Evolutionary conservation across 2,329 filamentous ascomycete genomes (phyloP).

Genomic region (Cordyceps farinosa): DNA sequence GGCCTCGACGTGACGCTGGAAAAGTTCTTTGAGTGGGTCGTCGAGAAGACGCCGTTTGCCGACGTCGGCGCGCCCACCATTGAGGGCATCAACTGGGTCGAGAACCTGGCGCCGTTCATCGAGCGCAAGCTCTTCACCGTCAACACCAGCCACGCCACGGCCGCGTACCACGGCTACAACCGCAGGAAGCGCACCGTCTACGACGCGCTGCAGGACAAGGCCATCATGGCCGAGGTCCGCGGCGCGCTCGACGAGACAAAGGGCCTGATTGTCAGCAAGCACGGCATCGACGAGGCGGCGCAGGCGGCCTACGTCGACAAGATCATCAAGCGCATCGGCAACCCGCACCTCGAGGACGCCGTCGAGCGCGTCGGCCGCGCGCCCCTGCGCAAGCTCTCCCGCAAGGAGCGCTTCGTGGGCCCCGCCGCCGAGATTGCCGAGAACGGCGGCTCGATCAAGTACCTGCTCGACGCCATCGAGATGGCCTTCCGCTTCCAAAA

Average conservation of each 20-base stretch:
- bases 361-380: conserved; percentile 95
- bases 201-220: conserved; percentile 77
- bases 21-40: conserved; percentile 99
- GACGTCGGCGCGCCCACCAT: conserved; percentile 65
- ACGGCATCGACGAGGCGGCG: conserved; percentile 69
- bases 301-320: conserved; percentile 86
- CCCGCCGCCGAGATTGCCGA: conserved; percentile 88
- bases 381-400: conserved; percentile 86
- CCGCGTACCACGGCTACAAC: conserved; percentile 91
- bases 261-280: conserved; percentile 79
- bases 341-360: conserved; percentile 86
- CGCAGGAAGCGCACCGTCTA: conserved; percentile 83
- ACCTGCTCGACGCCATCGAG: conserved; percentile 78
- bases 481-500: conserved; percentile 95
- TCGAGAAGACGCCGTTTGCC: conserved; percentile 82
- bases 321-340: conserved; percentile 90
- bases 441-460: conserved; percentile 66
- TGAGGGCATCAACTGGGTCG: conserved; percentile 88
- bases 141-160: conserved; percentile 96
- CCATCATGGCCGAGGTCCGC: conserved; percentile 76
- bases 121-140: conserved; percentile 99
- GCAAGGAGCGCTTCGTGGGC: conserved; percentile 93
- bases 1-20: conserved; percentile 92
- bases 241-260: conserved; percentile 83
- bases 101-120: conserved; percentile 89